These are phyloP conservation scores for Immersiella caudata DNA, from an alignment of 495 filamentous ascomycete species.

Conservation along the genomic window DNA sequence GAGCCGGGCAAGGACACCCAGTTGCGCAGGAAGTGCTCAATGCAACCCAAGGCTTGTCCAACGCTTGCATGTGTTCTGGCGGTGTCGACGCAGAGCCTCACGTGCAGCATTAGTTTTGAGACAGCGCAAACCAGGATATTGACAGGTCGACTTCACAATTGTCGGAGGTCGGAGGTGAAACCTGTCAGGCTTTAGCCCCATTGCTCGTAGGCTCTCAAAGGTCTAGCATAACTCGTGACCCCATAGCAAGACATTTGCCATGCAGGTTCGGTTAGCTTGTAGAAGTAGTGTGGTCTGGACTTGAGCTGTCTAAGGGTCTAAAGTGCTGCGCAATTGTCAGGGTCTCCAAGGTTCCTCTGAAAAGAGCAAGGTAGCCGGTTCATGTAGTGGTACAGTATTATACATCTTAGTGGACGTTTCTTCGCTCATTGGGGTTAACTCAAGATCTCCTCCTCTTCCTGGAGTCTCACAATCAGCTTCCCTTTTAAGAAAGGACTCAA, in stretches of 20 bases:
- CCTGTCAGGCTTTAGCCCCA: too few species aligned
- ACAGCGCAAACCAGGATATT: too few species aligned
- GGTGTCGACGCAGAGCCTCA: not conserved
- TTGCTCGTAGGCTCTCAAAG: too few species aligned
- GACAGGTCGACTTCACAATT: too few species aligned
- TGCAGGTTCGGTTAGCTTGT: not conserved
- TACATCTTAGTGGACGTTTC: not conserved
- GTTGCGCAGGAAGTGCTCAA: not conserved
- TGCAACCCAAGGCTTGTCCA: not conserved
- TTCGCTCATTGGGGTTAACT: not conserved
- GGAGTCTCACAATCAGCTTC: conserved; percentile 31
- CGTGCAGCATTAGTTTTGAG: too few species aligned
- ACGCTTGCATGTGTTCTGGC: not conserved
- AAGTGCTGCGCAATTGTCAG: too few species aligned
- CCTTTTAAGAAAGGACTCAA: conserved; percentile 33
- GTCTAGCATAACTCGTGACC: not conserved
- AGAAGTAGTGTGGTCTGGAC: not conserved
- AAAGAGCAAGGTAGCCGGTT: not conserved
- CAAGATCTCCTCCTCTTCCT: conserved; percentile 30
- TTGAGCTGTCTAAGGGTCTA: too few species aligned
- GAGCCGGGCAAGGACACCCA: not conserved
- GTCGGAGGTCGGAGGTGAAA: too few species aligned
- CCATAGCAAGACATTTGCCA: not conserved
- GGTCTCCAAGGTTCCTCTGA: too few species aligned
- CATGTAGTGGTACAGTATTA: not conserved